phyloP scores from a whole-genome alignment of 805 yeast genomes.

The Metschnikowia shivogae region DNA sequence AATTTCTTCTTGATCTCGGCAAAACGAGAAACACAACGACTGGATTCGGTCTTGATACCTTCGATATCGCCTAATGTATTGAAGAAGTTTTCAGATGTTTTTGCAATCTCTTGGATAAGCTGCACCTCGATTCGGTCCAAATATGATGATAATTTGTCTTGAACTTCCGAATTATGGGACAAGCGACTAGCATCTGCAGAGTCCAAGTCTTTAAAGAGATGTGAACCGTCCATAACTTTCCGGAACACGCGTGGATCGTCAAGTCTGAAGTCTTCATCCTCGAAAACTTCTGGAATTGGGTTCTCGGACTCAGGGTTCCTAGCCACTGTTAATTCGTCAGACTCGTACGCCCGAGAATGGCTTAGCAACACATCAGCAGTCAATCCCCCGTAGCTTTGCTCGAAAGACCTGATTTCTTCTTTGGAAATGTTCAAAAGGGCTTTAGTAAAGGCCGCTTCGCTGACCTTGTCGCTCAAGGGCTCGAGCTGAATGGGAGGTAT shows the following conservation, averaged over 20 bases:
- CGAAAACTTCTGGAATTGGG: conserved; percentile 64
- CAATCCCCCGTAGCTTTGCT: conserved; percentile 33
- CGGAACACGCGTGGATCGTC: conserved; percentile 87
- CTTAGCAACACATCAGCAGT: conserved; percentile 36
- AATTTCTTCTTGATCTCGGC: conserved; percentile 45
- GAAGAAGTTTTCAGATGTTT: conserved; percentile 80
- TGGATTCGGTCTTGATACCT: conserved; percentile 53
- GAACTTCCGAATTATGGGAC: conserved; percentile 54
- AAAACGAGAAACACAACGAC: conserved; percentile 46
- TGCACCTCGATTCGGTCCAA: conserved; percentile 82
- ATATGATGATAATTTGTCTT: conserved; percentile 75
- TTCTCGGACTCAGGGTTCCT: background rate
- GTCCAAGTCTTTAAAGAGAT: conserved; percentile 32
- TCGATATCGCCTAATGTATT: conserved; percentile 77
- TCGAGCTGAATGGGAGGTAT: conserved; percentile 73
- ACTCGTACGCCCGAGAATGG: conserved; percentile 22
- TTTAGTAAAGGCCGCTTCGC: conserved; percentile 19
- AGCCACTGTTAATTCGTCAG: conserved; percentile 6
- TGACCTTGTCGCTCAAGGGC: conserved; percentile 26
- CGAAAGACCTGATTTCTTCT: conserved; percentile 33
- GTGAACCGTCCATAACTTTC: conserved; percentile 60
- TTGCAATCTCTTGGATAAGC: conserved; percentile 75
- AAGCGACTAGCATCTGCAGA: conserved; percentile 24
- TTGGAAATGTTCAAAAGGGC: conserved; percentile 18
- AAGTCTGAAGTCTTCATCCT: conserved; percentile 63